Evolutionary conservation across 2,329 filamentous ascomycete genomes (phyloP).

Genomic region (Fusarium tanahbumbuense): DNA sequence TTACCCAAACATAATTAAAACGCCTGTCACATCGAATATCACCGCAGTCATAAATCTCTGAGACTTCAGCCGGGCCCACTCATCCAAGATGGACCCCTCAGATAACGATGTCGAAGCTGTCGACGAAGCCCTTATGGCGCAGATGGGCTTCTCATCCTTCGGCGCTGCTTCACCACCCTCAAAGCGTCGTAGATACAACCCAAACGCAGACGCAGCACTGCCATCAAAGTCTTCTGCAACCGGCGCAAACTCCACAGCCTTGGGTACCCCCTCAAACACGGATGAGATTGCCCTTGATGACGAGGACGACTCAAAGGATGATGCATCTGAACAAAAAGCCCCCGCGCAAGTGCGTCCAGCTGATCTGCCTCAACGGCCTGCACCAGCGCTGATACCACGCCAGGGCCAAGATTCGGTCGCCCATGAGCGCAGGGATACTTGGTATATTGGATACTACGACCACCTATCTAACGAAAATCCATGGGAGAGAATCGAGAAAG

Average conservation of each 20-base stretch:
- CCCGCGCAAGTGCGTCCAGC: constrained; percentile 49
- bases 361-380: constrained; percentile 51
- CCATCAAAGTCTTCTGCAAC: constrained; percentile 47
- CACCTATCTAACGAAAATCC: constrained; percentile 77
- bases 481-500: constrained; percentile 70
- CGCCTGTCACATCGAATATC: background rate
- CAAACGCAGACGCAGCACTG: constrained; percentile 60
- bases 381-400: constrained; percentile 11
- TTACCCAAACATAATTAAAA: background rate
- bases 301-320: constrained; percentile 43
- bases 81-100: constrained; percentile 9
- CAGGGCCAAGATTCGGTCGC: constrained; percentile 26
- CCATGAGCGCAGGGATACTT: constrained; percentile 52
- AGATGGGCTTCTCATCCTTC: constrained; percentile 80
- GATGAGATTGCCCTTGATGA: constrained; percentile 60
- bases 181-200: constrained; percentile 77
- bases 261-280: constrained; percentile 50
- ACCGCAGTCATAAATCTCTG: background rate
- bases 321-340: constrained; percentile 16
- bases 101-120: constrained; percentile 21
- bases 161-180: constrained; percentile 65
- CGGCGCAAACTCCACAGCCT: constrained; percentile 54
- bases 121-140: constrained; percentile 66
- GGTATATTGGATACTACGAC: constrained; percentile 77
- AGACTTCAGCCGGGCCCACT: background rate